phyloP scores from a whole-genome alignment of 805 yeast genomes.

The Candida dajiaensis region DNA sequence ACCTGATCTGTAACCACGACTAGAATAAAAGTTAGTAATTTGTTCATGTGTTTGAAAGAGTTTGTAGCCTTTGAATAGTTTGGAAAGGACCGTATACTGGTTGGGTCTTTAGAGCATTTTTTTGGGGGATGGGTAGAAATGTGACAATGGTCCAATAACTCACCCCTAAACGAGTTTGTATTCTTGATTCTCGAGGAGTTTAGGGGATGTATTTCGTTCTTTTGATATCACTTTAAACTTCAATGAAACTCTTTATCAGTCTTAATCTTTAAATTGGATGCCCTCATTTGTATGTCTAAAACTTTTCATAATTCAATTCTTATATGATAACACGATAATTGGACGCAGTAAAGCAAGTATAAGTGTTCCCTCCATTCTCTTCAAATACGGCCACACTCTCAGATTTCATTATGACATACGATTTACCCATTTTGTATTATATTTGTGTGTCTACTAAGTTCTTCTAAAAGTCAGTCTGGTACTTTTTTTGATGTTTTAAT shows the following conservation, averaged over 20 bases:
- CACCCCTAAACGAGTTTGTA: too few species aligned
- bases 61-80: not conserved
- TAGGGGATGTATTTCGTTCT: not conserved
- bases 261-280: not conserved
- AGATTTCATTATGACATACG: constrained; percentile 16
- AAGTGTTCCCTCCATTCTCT: not conserved
- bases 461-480: not conserved
- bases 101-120: too few species aligned
- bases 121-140: too few species aligned
- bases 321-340: too few species aligned
- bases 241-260: not conserved
- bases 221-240: too few species aligned
- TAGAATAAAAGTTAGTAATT: constrained; percentile 21
- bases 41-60: not conserved
- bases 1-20: constrained; percentile 99
- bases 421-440: constrained; percentile 25
- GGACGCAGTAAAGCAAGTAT: not conserved
- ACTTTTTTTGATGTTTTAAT: not conserved
- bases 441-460: constrained; percentile 6
- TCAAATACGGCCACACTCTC: not conserved
- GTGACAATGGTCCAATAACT: not conserved
- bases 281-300: not conserved
- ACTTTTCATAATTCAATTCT: not conserved
- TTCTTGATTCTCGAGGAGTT: not conserved
- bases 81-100: not conserved